phyloP scores from a whole-genome alignment of 371 early-diverging fungal species.

The Apophysomyces variabilis region DNA sequence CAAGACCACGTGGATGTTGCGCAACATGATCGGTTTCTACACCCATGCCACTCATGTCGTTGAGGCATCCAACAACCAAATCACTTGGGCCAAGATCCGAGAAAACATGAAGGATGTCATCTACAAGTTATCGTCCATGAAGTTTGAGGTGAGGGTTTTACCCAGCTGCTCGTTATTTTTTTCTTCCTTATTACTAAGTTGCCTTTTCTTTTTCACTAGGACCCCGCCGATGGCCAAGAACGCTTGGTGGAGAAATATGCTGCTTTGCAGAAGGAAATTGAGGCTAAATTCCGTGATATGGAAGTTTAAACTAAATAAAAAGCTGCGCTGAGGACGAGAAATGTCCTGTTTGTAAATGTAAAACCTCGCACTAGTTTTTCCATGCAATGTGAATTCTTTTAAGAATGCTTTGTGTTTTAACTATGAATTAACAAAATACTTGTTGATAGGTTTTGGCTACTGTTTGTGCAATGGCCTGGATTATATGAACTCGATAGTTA shows the following conservation, averaged over 20 bases:
- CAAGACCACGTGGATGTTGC: constrained; percentile 98
- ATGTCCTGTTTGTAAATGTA: neutral
- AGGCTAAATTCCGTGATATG: constrained; percentile 86
- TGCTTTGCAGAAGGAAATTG: constrained; percentile 93
- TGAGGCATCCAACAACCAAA: constrained; percentile 85
- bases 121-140: constrained; percentile 99
- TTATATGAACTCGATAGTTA: too few relatives aligned
- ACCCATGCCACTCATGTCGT: constrained; percentile 93
- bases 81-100: constrained; percentile 96
- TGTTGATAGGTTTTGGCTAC: too few relatives aligned
- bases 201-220: constrained; percentile 40
- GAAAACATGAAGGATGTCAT: constrained; percentile 93
- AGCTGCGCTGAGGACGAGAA: neutral
- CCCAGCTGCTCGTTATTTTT: neutral
- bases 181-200: neutral
- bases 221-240: constrained; percentile 95
- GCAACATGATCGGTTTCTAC: constrained; percentile 98
- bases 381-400: too few relatives aligned
- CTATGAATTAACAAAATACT: too few relatives aligned
- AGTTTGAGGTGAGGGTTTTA: constrained; percentile 81
- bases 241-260: constrained; percentile 84
- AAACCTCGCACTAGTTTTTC: neutral
- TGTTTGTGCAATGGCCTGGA: too few relatives aligned
- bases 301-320: constrained; percentile 41
- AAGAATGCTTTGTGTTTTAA: too few relatives aligned